A percentile compares a stretch with the other conserved stretches of the same genome.
Conservation (phyloP, 305 asterid genomes). For the Fraxinus velutina region DNA sequence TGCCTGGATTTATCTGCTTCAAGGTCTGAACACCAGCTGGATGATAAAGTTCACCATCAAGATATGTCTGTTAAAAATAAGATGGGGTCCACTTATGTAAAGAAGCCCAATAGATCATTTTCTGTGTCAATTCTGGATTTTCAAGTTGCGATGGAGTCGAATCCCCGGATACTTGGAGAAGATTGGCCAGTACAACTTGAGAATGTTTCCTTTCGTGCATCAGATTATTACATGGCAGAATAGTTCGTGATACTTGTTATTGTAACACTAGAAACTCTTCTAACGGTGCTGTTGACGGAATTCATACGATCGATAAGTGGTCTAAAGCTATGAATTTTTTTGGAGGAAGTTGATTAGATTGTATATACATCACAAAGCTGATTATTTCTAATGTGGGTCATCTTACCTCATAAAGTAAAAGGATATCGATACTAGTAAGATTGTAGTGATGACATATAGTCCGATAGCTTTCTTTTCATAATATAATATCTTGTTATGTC, state of each 20-base stretch:
- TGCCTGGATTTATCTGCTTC: constrained; percentile 41
- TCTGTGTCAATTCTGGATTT: constrained; percentile 46
- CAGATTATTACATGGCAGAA: constrained; percentile 29
- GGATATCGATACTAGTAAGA: constrained; percentile 25
- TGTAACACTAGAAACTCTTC: too few relatives aligned
- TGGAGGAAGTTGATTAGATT: constrained; percentile 17
- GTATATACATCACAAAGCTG: constrained; percentile 4
- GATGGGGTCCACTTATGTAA: constrained; percentile 28
- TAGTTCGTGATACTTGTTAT: constrained; percentile 15
- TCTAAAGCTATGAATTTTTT: constrained; percentile 7
- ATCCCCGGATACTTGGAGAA: constrained; percentile 48
- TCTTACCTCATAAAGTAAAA: constrained; percentile 15
- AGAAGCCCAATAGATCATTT: constrained; percentile 24
- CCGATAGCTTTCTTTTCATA: background rate
- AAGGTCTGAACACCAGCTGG: constrained; percentile 32
- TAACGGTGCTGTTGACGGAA: constrained; percentile 24
- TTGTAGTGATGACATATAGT: constrained; percentile 16
- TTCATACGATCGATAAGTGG: constrained; percentile 24
- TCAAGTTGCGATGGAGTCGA: constrained; percentile 46
- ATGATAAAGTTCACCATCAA: constrained; percentile 28
- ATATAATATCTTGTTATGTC: constrained; percentile 9
- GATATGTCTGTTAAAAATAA: constrained; percentile 24
- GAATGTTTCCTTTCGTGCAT: constrained; percentile 34
- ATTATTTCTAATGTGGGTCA: background rate
- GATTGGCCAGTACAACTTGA: constrained; percentile 54